Evolutionary conservation across 1,284 basidiomycete species (phyloP).

Genomic region (Apiotrichum sp.): DNA sequence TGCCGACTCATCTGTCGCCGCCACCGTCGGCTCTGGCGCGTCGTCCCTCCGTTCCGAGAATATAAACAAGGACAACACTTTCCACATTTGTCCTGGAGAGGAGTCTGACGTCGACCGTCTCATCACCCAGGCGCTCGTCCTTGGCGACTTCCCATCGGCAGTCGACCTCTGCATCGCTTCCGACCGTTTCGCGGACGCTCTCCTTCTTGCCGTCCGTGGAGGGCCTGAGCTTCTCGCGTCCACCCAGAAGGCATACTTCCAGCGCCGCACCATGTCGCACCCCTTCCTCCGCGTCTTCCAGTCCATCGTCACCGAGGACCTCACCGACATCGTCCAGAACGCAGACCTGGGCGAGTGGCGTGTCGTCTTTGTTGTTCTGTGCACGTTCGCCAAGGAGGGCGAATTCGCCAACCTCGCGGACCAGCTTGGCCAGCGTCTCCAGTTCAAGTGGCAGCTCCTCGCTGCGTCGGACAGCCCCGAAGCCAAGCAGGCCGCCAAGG

Average conservation of each 20-base stretch:
- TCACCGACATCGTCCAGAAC: conserved; percentile 89
- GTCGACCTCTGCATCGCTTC: conserved; percentile 85
- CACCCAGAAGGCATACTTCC: conserved; percentile 92
- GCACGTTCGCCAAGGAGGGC: conserved; percentile 81
- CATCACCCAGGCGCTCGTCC: conserved; percentile 85
- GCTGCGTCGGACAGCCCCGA: conserved; percentile 52
- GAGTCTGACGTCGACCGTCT: conserved; percentile 83
- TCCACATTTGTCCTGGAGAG: conserved; percentile 84
- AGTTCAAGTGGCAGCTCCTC: conserved; percentile 66
- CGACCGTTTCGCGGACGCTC: conserved; percentile 88
- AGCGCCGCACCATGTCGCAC: conserved; percentile 64
- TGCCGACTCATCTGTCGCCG: conserved; percentile 79
- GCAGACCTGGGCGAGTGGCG: conserved; percentile 93
- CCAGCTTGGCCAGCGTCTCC: conserved; percentile 84
- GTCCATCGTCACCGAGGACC: conserved; percentile 86
- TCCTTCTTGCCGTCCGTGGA: conserved; percentile 85
- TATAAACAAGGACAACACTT: conserved; percentile 59
- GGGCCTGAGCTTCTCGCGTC: conserved; percentile 80
- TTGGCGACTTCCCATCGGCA: conserved; percentile 90
- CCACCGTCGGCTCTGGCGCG: conserved; percentile 78
- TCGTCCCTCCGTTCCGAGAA: conserved; percentile 73
- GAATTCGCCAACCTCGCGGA: conserved; percentile 84
- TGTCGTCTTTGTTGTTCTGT: conserved; percentile 93
- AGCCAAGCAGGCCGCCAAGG: conserved; percentile 50
- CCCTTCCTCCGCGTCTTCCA: conserved; percentile 94